Conservation (phyloP, 139 green algal genomes). For the Picochlorum sp. region DNA sequence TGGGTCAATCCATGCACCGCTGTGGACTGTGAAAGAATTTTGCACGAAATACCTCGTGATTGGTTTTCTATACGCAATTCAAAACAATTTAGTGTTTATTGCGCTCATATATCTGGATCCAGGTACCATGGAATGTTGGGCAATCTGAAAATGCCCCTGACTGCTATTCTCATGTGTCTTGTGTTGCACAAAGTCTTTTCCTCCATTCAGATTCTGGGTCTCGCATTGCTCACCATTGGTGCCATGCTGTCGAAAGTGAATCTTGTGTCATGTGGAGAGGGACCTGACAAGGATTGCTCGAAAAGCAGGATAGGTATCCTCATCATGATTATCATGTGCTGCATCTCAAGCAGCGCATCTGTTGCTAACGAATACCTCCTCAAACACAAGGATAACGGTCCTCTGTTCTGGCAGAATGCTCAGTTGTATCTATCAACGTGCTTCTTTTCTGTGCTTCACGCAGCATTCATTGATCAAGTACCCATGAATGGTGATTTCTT, state of each 20-base stretch:
- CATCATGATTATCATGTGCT: conserved; percentile 1
- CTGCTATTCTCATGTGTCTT: neutral
- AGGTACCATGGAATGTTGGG: conserved; percentile 1
- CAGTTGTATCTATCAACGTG: neutral
- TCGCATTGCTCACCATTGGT: neutral
- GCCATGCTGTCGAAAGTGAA: neutral
- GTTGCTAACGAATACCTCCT: neutral
- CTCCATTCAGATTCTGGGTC: neutral
- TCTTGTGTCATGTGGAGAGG: neutral
- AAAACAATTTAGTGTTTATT: neutral
- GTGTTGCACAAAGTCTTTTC: neutral
- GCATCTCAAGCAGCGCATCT: neutral
- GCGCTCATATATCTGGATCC: conserved; percentile 1
- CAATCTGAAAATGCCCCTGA: neutral
- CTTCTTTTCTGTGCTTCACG: neutral
- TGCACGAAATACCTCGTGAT: neutral
- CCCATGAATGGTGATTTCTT: conserved; percentile 1
- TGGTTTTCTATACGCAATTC: neutral
- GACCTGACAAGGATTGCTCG: neutral
- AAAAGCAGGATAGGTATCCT: neutral
- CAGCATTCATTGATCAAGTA: neutral
- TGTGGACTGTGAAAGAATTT: neutral
- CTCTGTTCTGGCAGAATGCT: neutral
- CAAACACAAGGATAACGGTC: neutral
- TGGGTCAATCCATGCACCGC: neutral